phyloP scores from a whole-genome alignment of 768 basidiomycete genomes.

The Sutorius australiensis region DNA sequence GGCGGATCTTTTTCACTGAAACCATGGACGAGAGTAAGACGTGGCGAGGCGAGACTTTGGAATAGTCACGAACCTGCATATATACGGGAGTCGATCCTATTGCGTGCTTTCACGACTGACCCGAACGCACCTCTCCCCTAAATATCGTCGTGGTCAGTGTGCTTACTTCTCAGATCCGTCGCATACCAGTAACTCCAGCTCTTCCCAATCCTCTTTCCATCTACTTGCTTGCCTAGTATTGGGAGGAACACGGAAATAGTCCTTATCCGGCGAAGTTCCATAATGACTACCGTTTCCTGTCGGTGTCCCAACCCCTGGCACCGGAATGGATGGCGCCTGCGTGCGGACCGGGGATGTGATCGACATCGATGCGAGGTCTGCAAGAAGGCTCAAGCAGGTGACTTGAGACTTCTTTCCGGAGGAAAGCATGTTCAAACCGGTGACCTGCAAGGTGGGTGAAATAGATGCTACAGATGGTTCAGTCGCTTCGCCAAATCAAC shows the following conservation, averaged over 20 bases:
- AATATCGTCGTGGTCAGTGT: neutral
- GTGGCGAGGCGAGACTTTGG: neutral
- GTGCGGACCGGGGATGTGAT: slow-evolving; percentile 22
- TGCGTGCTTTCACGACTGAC: slow-evolving; percentile 91
- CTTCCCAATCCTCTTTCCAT: slow-evolving; percentile 94
- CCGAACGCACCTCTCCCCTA: slow-evolving; percentile 90
- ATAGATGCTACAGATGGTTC: slow-evolving; percentile 42
- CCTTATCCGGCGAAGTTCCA: slow-evolving; percentile 60
- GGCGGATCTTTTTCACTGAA: slow-evolving; percentile 83
- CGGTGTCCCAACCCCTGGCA: slow-evolving; percentile 43
- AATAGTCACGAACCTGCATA: slow-evolving; percentile 59
- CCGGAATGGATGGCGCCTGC: slow-evolving; percentile 16
- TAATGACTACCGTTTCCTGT: slow-evolving; percentile 35
- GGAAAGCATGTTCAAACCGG: slow-evolving; percentile 58
- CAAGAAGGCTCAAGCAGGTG: slow-evolving; percentile 55
- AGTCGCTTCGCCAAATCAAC: neutral
- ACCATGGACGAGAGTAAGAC: neutral
- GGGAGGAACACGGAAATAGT: slow-evolving; percentile 47
- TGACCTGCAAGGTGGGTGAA: slow-evolving; percentile 48
- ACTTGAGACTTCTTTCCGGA: slow-evolving; percentile 52
- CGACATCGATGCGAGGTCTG: slow-evolving; percentile 49
- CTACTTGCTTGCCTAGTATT: slow-evolving; percentile 58
- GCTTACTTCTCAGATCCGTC: neutral
- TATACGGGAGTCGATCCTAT: slow-evolving; percentile 80
- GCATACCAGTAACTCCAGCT: slow-evolving; percentile 74